These are phyloP conservation scores for Yamadazyma friedrichii DNA, from an alignment of 1,139 yeast genomes.

Conservation along the genomic window DNA sequence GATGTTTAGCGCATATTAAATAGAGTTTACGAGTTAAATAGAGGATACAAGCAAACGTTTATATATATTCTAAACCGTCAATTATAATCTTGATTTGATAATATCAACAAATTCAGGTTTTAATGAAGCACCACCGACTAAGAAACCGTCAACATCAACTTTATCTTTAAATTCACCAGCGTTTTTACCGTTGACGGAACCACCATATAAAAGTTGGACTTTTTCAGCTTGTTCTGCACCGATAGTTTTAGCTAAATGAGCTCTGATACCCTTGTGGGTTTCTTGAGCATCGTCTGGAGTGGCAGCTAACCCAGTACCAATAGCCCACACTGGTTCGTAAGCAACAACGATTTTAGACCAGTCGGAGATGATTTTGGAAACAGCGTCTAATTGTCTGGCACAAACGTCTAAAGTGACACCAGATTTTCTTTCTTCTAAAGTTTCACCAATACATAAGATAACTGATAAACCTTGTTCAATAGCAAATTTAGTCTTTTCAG, in stretches of 20 bases:
- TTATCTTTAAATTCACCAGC: slow-evolving; percentile 89
- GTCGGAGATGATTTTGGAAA: slow-evolving; percentile 76
- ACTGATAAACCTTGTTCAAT: slow-evolving; percentile 85
- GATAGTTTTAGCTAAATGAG: slow-evolving; percentile 71
- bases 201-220: slow-evolving; percentile 95
- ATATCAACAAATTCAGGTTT: slow-evolving; percentile 97
- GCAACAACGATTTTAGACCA: slow-evolving; percentile 95
- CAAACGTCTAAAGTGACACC: slow-evolving; percentile 84
- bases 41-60: neutral
- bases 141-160: slow-evolving; percentile 95
- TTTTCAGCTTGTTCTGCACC: slow-evolving; percentile 75
- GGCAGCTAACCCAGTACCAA: slow-evolving; percentile 99
- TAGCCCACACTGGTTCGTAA: slow-evolving; percentile 99
- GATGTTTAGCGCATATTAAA: no score
- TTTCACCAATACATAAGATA: slow-evolving; percentile 96
- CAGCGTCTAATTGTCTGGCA: slow-evolving; percentile 90
- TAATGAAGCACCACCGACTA: slow-evolving; percentile 99
- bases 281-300: slow-evolving; percentile 97
- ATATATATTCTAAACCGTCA: neutral
- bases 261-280: slow-evolving; percentile 88
- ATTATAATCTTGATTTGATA: slow-evolving; percentile 83
- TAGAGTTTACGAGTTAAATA: no score
- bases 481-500: slow-evolving; percentile 94
- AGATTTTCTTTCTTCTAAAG: slow-evolving; percentile 90
- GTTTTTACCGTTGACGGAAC: slow-evolving; percentile 96